Conservation (phyloP, 106 monocot genomes). For the Dioscorea dumetorum region DNA sequence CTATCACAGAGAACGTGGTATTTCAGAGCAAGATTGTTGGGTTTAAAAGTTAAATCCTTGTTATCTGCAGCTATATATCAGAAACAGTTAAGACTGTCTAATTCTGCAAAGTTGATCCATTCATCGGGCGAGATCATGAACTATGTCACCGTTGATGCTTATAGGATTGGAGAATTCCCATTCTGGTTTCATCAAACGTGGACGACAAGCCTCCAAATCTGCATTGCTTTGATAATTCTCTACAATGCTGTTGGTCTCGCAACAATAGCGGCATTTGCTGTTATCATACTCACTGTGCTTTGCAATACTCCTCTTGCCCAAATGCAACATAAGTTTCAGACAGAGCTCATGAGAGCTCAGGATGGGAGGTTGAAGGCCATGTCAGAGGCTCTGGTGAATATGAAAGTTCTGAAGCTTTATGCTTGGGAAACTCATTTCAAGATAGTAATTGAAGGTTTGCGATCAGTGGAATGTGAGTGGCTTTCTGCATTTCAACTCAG, state of each 20-base stretch:
- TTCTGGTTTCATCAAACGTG: constrained; percentile 92
- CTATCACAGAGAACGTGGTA: constrained; percentile 95
- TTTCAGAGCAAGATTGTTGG: constrained; percentile 63
- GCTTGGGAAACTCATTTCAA: constrained; percentile 89
- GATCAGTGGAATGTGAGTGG: constrained; percentile 68
- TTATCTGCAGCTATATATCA: constrained; percentile 74
- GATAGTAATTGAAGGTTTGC: constrained; percentile 41
- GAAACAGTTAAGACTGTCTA: constrained; percentile 62
- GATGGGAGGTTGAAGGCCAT: constrained; percentile 82
- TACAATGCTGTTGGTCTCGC: constrained; percentile 76
- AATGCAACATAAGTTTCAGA: constrained; percentile 73
- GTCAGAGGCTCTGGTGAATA: constrained; percentile 75
- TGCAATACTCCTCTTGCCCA: constrained; percentile 76
- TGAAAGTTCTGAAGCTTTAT: constrained; percentile 98
- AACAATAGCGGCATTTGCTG: constrained; percentile 55
- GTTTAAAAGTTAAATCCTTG: constrained; percentile 71
- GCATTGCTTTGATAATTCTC: constrained; percentile 66
- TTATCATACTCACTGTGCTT: constrained; percentile 54
- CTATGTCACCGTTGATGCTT: constrained; percentile 90
- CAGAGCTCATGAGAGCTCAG: constrained; percentile 78
- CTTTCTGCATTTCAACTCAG: constrained; percentile 64
- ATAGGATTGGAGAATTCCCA: constrained; percentile 89
- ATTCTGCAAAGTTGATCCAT: constrained; percentile 43
- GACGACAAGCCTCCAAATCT: constrained; percentile 70
- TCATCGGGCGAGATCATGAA: constrained; percentile 88